Percentiles rank a stretch among this genome's conserved stretches.
phyloP scores from a whole-genome alignment of 2,329 filamentous ascomycete genomes.

The Dactylellina cionopaga region DNA sequence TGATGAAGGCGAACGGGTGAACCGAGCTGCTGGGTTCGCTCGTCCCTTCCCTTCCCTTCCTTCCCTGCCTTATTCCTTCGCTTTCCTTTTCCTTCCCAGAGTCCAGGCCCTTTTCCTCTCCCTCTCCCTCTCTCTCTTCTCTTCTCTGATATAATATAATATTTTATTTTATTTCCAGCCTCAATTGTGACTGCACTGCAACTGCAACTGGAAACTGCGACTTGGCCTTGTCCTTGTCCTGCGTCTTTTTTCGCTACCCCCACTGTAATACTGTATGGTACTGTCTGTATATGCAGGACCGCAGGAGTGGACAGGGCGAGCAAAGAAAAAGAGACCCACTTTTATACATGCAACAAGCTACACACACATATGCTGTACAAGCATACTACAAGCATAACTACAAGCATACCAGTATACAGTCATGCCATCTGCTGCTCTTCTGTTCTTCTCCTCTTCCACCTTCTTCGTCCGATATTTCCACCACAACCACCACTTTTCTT shows the following conservation, averaged over 20 bases:
- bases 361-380: neutral
- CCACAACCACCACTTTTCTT: too few relatives aligned
- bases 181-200: too few relatives aligned
- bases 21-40: slow-evolving; percentile 27
- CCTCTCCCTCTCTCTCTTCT: too few relatives aligned
- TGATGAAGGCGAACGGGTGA: slow-evolving; percentile 31
- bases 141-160: neutral
- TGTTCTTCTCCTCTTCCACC: neutral
- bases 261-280: too few relatives aligned
- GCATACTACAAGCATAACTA: neutral
- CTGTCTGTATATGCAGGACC: too few relatives aligned
- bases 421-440: neutral
- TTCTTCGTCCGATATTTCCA: slow-evolving; percentile 13
- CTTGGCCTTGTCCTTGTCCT: too few relatives aligned
- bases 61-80: slow-evolving; percentile 13
- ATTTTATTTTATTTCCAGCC: neutral
- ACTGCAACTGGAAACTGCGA: too few relatives aligned
- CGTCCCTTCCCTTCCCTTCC: slow-evolving; percentile 10
- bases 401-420: neutral
- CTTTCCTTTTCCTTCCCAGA: neutral
- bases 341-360: neutral
- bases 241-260: too few relatives aligned
- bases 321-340: slow-evolving; percentile 9
- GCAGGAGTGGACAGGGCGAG: neutral
- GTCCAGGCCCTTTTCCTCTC: too few relatives aligned